phyloP scores from a whole-genome alignment of 78 protist genomes.

The Isochrysis galbana region DNA sequence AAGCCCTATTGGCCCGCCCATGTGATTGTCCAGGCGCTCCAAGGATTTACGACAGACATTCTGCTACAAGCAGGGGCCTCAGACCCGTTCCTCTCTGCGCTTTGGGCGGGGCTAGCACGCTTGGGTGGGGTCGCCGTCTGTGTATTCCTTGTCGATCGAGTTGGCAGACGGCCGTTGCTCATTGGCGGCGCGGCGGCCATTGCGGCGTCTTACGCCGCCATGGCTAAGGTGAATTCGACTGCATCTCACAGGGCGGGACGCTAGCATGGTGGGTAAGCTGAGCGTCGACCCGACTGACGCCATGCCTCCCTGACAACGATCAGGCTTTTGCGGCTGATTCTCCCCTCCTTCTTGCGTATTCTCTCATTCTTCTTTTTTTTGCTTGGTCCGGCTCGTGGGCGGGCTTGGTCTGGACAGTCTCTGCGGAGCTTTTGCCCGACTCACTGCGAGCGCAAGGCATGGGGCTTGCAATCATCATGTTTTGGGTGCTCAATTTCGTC shows the following conservation, averaged over 20 bases:
- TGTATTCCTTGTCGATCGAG: not conserved
- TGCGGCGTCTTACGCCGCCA: not conserved
- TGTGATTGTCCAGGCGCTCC: conserved; percentile 4
- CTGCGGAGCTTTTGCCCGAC: not conserved
- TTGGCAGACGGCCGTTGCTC: not conserved
- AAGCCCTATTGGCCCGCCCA: too few species aligned
- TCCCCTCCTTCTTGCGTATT: not conserved
- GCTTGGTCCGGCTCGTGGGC: not conserved
- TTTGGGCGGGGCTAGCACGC: not conserved
- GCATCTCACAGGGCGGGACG: too few species aligned
- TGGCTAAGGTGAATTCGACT: too few species aligned
- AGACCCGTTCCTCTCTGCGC: not conserved
- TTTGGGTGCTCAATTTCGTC: not conserved
- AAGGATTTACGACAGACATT: not conserved
- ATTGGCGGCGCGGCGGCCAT: not conserved
- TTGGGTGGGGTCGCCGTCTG: not conserved
- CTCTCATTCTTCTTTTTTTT: not conserved
- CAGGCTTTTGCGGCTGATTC: not conserved
- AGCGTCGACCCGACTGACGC: too few species aligned
- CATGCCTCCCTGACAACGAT: too few species aligned
- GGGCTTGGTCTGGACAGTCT: not conserved
- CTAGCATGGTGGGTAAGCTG: too few species aligned
- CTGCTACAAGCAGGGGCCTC: not conserved
- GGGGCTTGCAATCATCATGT: not conserved
- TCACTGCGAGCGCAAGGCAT: not conserved